Percentiles rank a stretch among this genome's conserved stretches.
These are phyloP conservation scores for Cylindrotheca closterium DNA, from an alignment of 108 stramenopile species.

Conservation along the genomic window DNA sequence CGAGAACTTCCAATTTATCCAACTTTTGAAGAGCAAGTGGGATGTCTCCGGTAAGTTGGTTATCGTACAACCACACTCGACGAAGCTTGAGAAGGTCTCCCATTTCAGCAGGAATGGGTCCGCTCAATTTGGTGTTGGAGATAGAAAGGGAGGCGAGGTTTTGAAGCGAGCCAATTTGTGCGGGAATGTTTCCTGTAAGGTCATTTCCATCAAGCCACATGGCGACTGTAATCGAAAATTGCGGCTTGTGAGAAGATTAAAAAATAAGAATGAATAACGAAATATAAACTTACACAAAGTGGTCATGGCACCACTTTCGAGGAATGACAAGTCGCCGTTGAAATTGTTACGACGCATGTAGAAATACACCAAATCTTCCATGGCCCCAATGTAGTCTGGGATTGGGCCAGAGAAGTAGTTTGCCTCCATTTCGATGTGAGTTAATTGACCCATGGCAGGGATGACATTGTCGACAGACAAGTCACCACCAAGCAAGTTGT, in stretches of 20 bases:
- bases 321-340: conserved; percentile 29
- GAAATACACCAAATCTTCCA: conserved; percentile 42
- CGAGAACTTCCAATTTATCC: conserved; percentile 46
- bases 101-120: conserved; percentile 48
- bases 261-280: conserved; percentile 4
- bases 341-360: conserved; percentile 57
- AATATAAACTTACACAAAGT: conserved; percentile 40
- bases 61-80: conserved; percentile 53
- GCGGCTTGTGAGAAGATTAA: background rate
- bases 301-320: conserved; percentile 20
- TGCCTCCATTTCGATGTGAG: conserved; percentile 54
- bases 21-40: conserved; percentile 47
- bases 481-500: conserved; percentile 48
- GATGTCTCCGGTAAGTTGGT: conserved; percentile 47
- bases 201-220: conserved; percentile 55
- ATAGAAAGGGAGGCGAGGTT: conserved; percentile 46
- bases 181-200: conserved; percentile 46
- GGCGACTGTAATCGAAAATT: conserved; percentile 23
- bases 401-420: conserved; percentile 48
- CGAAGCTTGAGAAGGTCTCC: conserved; percentile 34
- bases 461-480: conserved; percentile 28
- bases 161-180: conserved; percentile 32
- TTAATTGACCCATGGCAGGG: conserved; percentile 27
- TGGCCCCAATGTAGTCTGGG: conserved; percentile 26
- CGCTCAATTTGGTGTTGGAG: conserved; percentile 35